Conservation (phyloP, 495 filamentous ascomycete genomes). For the Monascus purpureus region DNA sequence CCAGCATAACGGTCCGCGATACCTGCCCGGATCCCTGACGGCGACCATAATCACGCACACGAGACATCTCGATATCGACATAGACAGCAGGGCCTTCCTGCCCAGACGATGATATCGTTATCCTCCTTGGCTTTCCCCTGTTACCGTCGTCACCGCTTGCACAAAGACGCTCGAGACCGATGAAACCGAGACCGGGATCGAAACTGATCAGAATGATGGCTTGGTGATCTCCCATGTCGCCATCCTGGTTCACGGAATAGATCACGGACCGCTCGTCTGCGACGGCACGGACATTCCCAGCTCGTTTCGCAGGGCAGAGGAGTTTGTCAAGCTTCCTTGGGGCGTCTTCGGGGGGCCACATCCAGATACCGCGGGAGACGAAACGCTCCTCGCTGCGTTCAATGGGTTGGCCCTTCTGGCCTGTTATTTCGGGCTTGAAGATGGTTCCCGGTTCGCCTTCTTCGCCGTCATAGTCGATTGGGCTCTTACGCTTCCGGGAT, state of each 20-base stretch:
- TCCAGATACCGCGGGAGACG: slow-evolving; percentile 30
- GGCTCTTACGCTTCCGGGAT: slow-evolving; percentile 24
- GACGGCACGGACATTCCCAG: slow-evolving; percentile 33
- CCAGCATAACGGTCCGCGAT: too few relatives aligned
- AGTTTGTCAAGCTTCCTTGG: slow-evolving; percentile 34
- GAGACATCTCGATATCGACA: slow-evolving; percentile 3
- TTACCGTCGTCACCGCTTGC: slow-evolving; percentile 1
- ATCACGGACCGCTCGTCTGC: slow-evolving; percentile 48
- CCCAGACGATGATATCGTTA: slow-evolving; percentile 3
- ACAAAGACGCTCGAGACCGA: slow-evolving; percentile 12
- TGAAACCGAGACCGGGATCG: slow-evolving; percentile 39
- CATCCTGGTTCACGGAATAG: slow-evolving; percentile 40
- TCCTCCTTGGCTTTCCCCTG: too few relatives aligned
- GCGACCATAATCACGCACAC: too few relatives aligned
- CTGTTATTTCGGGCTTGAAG: slow-evolving; percentile 18
- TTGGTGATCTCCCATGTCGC: slow-evolving; percentile 18
- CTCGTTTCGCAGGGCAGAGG: slow-evolving; percentile 39
- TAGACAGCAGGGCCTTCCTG: slow-evolving; percentile 5
- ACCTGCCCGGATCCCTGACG: too few relatives aligned
- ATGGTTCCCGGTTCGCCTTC: slow-evolving; percentile 17
- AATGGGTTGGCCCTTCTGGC: slow-evolving; percentile 12
- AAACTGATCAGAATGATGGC: slow-evolving; percentile 50
- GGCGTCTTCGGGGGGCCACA: slow-evolving; percentile 46
- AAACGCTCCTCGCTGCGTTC: slow-evolving; percentile 33
- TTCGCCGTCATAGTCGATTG: slow-evolving; percentile 25